A percentile compares a stretch with the other conserved stretches of the same genome.
Evolutionary conservation across 2,329 filamentous ascomycete genomes (phyloP).

Genomic region (Botrytis fragariae): DNA sequence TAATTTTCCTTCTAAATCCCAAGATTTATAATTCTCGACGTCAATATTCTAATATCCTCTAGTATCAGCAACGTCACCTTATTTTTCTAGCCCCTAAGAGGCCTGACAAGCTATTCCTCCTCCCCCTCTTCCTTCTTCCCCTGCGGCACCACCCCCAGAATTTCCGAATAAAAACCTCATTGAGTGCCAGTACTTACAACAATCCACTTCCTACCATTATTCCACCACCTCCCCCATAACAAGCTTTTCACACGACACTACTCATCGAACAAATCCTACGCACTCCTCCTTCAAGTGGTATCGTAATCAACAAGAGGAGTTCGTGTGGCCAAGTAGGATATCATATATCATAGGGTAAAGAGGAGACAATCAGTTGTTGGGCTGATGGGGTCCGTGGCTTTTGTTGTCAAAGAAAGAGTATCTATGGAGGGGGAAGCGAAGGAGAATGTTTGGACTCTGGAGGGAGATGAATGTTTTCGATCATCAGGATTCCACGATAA

Average conservation of each 20-base stretch:
- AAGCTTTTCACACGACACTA: too few species aligned
- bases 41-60: slow-evolving; percentile 57
- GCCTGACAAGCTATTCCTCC: slow-evolving; percentile 48
- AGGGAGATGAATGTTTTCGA: too few species aligned
- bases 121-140: slow-evolving; percentile 41
- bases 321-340: slow-evolving; percentile 57
- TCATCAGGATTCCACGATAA: too few species aligned
- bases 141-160: slow-evolving; percentile 58
- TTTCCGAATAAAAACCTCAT: slow-evolving; percentile 62
- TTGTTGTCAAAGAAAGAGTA: too few species aligned
- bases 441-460: too few species aligned
- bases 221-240: slow-evolving; percentile 42
- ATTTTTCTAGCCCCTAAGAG: slow-evolving; percentile 61
- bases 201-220: slow-evolving; percentile 51
- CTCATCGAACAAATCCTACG: slow-evolving; percentile 48
- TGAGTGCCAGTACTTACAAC: slow-evolving; percentile 67
- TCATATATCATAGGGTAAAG: too few species aligned
- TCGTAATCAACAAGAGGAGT: slow-evolving; percentile 48
- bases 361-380: too few species aligned
- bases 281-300: slow-evolving; percentile 54
- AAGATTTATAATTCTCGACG: slow-evolving; percentile 38
- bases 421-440: too few species aligned
- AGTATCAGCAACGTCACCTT: slow-evolving; percentile 61
- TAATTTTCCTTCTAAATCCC: too few species aligned
- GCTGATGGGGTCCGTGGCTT: slow-evolving; percentile 30